phyloP scores from a whole-genome alignment of 257 asterid species.

The Voacanga thouarsii region DNA sequence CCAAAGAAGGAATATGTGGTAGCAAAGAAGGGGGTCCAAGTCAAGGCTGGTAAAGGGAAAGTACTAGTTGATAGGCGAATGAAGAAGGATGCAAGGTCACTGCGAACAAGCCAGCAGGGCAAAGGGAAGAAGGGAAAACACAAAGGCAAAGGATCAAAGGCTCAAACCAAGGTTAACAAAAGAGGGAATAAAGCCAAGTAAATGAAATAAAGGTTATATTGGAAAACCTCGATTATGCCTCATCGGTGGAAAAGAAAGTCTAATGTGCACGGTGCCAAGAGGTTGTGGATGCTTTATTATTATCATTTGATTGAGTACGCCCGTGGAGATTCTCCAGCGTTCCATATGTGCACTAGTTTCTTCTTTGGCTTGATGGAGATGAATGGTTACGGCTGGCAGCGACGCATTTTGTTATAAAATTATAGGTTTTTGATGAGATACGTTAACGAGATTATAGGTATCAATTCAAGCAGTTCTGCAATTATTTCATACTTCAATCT shows the following conservation, averaged over 20 bases:
- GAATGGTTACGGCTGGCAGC: neutral
- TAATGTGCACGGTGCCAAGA: neutral
- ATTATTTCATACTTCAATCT: neutral
- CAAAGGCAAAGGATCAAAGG: slow-evolving; percentile 53
- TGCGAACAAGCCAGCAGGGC: slow-evolving; percentile 46
- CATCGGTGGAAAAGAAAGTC: neutral
- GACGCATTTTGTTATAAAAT: neutral
- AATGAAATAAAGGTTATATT: neutral
- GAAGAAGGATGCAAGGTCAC: slow-evolving; percentile 74
- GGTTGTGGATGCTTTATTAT: no score
- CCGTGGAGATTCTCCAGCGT: no score
- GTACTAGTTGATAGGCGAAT: slow-evolving; percentile 80
- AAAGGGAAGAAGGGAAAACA: slow-evolving; percentile 60
- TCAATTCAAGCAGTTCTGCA: neutral
- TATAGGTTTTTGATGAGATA: no score
- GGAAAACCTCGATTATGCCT: neutral
- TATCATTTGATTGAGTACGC: neutral
- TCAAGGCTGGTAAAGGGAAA: slow-evolving; percentile 77
- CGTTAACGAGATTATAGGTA: neutral
- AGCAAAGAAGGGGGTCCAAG: slow-evolving; percentile 94
- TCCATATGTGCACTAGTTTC: neutral
- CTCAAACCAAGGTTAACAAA: slow-evolving; percentile 15
- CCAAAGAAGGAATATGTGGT: slow-evolving; percentile 81
- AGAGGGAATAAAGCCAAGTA: slow-evolving; percentile 10
- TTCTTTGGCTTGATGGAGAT: neutral